Percentiles rank a stretch among this genome's conserved stretches.
Evolutionary conservation across 192 early-diverging fungal genomes (phyloP).

Genomic region (Piromyces finnis): DNA sequence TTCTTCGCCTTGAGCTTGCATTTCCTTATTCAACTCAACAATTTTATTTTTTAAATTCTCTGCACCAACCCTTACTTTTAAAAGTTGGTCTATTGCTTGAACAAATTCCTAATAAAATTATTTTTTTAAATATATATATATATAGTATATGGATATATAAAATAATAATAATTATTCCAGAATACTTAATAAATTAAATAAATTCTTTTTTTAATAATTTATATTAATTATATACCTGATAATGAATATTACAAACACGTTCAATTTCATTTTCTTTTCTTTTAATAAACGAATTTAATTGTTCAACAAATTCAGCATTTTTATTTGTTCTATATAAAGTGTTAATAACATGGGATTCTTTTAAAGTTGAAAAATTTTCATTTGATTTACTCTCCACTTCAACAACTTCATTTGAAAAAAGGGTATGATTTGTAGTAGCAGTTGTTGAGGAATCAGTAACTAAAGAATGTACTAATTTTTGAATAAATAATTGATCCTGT

Average conservation of each 20-base stretch:
- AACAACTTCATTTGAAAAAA: background rate
- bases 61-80: slow-evolving; percentile 83
- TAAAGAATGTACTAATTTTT: background rate
- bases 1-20: slow-evolving; percentile 63
- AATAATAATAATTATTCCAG: background rate
- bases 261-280: slow-evolving; percentile 93
- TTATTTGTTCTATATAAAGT: slow-evolving; percentile 26
- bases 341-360: background rate
- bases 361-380: background rate
- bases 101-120: slow-evolving; percentile 54
- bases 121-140: background rate
- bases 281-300: slow-evolving; percentile 60
- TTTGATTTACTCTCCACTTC: background rate
- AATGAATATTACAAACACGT: slow-evolving; percentile 88
- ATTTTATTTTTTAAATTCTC: slow-evolving; percentile 70
- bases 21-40: slow-evolving; percentile 61
- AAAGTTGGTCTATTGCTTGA: slow-evolving; percentile 81
- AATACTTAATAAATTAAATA: too few species aligned
- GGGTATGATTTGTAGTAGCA: background rate
- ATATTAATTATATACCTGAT: slow-evolving; percentile 44
- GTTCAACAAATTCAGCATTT: slow-evolving; percentile 73
- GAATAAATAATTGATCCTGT: background rate
- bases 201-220: too few species aligned
- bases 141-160: background rate
- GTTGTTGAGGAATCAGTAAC: background rate